Percentiles rank a stretch among this genome's conserved stretches.
These are phyloP conservation scores for Rhodamnia argentea DNA, from an alignment of 345 rosid species.

Conservation along the genomic window DNA sequence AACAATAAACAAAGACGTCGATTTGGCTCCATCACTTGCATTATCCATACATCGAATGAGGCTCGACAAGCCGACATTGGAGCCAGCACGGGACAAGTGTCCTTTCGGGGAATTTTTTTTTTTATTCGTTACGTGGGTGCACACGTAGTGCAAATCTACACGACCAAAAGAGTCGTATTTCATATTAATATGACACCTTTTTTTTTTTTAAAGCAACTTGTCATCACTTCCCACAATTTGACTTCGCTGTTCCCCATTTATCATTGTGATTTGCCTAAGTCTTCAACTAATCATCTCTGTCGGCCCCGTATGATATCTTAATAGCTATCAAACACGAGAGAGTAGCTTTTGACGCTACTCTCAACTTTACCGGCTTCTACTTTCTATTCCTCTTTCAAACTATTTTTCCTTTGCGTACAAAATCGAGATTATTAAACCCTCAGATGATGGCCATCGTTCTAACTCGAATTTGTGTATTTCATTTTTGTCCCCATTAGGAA, in stretches of 20 bases:
- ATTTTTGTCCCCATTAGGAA: not conserved
- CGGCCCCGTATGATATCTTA: not conserved
- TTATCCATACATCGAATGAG: not conserved
- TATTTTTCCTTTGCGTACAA: not conserved
- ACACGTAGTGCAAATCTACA: conserved; percentile 38
- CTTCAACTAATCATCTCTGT: not conserved
- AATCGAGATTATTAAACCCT: no score
- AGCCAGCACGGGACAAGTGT: conserved; percentile 44
- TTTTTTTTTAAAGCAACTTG: not conserved
- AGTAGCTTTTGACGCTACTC: not conserved
- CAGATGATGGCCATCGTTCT: no score
- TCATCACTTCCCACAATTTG: not conserved
- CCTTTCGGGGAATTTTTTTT: conserved; percentile 14
- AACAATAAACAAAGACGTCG: not conserved
- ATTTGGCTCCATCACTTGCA: not conserved
- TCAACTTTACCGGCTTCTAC: not conserved
- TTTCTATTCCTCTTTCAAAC: not conserved
- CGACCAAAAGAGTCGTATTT: not conserved
- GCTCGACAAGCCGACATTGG: conserved; percentile 44
- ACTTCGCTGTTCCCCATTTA: not conserved
- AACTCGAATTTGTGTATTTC: no score
- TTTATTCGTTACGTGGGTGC: conserved; percentile 27
- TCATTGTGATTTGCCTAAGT: not conserved
- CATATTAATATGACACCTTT: conserved; percentile 3
- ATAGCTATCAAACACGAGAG: not conserved